These are phyloP conservation scores for Malassezia brasiliensis DNA, from an alignment of 1,284 basidiomycete genomes.

Conservation along the genomic window DNA sequence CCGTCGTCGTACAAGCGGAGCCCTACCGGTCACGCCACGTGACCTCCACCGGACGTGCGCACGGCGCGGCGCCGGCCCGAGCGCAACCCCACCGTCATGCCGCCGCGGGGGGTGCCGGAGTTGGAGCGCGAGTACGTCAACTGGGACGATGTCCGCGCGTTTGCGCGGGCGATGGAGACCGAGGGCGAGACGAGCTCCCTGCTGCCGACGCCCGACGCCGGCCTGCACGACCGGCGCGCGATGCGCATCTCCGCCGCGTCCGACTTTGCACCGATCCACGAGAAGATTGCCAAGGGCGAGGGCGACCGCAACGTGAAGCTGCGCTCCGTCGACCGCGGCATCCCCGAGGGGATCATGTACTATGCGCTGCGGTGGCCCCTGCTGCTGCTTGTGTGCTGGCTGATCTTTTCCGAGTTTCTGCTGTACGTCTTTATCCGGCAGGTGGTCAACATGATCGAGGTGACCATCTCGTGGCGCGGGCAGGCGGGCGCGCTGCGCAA, in stretches of 20 bases:
- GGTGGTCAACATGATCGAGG: constrained; percentile 55
- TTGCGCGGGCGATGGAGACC: constrained; percentile 2
- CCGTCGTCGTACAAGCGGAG: background rate
- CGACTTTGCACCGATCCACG: constrained; percentile 45
- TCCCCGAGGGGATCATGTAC: constrained; percentile 39
- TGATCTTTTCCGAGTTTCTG: constrained; percentile 77
- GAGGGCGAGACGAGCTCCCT: background rate
- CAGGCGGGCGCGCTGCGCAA: constrained; percentile 67
- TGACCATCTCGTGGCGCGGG: constrained; percentile 61
- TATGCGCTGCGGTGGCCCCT: constrained; percentile 38
- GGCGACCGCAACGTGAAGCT: background rate
- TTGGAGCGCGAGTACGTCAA: constrained; percentile 3
- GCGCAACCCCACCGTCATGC: background rate
- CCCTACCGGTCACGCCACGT: background rate
- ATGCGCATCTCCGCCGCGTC: constrained; percentile 33
- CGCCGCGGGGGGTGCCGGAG: background rate
- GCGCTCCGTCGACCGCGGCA: constrained; percentile 25
- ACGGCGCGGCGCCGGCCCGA: background rate
- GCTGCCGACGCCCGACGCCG: background rate
- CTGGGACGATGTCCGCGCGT: constrained; percentile 1
- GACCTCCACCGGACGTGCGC: background rate
- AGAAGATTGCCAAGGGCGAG: constrained; percentile 18
- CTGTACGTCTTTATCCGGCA: constrained; percentile 75
- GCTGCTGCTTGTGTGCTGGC: constrained; percentile 64
- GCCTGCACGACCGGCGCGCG: background rate